Evolutionary conservation across 176 grass and related monocot genomes (phyloP).

Genomic region (Zoysia pacifica): DNA sequence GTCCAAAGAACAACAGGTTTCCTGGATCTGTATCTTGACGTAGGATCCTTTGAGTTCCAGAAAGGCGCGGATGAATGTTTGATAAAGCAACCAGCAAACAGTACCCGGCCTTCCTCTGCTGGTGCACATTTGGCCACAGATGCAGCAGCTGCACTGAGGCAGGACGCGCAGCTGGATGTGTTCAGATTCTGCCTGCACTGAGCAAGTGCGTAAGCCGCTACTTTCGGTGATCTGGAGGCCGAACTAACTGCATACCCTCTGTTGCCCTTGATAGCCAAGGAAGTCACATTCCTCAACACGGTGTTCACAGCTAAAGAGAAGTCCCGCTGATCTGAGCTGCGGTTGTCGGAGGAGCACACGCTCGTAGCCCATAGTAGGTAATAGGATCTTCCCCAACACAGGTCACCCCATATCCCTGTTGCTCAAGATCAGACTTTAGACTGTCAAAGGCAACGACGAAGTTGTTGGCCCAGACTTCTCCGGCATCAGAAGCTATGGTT

Average conservation of each 20-base stretch:
- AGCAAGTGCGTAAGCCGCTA: constrained; percentile 54
- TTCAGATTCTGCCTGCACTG: constrained; percentile 70
- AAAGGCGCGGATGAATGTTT: constrained; percentile 55
- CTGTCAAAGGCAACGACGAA: constrained; percentile 53
- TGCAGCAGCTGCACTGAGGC: constrained; percentile 42
- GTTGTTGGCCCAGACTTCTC: constrained; percentile 46
- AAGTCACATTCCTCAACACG: constrained; percentile 47
- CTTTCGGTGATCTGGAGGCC: neutral
- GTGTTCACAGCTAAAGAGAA: constrained; percentile 26
- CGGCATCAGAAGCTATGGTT: constrained; percentile 11
- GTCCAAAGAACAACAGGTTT: constrained; percentile 15
- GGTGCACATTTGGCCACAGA: constrained; percentile 52
- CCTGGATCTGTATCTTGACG: constrained; percentile 3
- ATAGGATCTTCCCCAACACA: constrained; percentile 40
- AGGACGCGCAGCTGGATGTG: constrained; percentile 41
- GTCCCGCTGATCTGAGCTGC: neutral
- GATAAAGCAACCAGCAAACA: constrained; percentile 60
- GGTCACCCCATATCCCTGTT: constrained; percentile 43
- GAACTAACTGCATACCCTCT: constrained; percentile 35
- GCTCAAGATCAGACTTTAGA: constrained; percentile 44
- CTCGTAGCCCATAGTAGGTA: constrained; percentile 40
- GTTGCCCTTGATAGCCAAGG: constrained; percentile 28
- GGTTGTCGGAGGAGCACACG: constrained; percentile 44
- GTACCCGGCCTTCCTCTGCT: constrained; percentile 40
- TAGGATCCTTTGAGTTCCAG: constrained; percentile 47